phyloP scores from a whole-genome alignment of 495 filamentous ascomycete genomes.

The Penicillium maclennaniae region DNA sequence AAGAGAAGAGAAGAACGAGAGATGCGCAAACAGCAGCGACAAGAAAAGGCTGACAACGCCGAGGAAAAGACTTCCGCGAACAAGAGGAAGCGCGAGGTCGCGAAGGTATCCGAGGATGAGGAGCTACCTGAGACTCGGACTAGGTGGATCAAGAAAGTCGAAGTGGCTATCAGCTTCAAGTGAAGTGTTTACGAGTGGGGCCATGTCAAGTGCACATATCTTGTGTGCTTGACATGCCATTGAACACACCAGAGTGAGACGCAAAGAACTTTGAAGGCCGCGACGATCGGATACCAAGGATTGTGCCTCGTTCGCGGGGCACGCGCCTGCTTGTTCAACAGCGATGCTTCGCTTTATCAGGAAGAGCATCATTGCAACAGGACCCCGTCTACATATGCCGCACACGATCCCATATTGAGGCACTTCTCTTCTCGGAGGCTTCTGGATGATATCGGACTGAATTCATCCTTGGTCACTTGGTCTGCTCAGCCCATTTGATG shows the following conservation, averaged over 20 bases:
- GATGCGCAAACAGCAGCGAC: slow-evolving; percentile 20
- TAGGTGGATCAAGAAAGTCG: slow-evolving; percentile 62
- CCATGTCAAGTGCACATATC: not conserved
- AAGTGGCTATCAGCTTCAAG: slow-evolving; percentile 57
- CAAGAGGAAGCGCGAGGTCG: slow-evolving; percentile 36
- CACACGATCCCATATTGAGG: not conserved
- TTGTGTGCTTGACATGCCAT: not conserved
- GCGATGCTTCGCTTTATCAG: not conserved
- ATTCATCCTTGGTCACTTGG: not conserved
- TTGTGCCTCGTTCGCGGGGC: not conserved
- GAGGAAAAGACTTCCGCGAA: slow-evolving; percentile 13
- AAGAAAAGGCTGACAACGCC: slow-evolving; percentile 8
- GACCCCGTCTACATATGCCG: not conserved
- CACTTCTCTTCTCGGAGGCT: not conserved
- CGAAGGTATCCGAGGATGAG: slow-evolving; percentile 33
- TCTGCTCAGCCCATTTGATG: not conserved
- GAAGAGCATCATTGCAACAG: not conserved
- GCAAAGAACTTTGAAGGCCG: not conserved
- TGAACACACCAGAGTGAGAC: not conserved
- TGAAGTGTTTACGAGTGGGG: slow-evolving; percentile 27
- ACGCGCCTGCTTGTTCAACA: not conserved
- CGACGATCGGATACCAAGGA: not conserved
- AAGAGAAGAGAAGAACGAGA: slow-evolving; percentile 24
- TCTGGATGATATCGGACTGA: not conserved
- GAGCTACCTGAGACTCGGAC: slow-evolving; percentile 60